Evolutionary conservation across 345 rosid species (phyloP).

Genomic region (Linum tenue): DNA sequence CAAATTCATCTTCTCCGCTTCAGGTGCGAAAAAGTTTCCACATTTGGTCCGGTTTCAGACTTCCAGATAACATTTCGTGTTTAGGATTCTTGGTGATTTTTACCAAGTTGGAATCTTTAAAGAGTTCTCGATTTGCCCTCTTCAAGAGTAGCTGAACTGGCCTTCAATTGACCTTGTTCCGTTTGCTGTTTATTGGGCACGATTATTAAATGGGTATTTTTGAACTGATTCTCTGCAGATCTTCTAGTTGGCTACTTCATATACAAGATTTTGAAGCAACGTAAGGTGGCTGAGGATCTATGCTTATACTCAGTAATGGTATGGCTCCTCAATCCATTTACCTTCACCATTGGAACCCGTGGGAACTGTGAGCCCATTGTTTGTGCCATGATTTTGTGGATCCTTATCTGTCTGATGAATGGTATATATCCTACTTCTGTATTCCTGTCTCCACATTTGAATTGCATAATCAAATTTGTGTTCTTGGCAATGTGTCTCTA

Average conservation of each 20-base stretch:
- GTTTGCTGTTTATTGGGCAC: no score
- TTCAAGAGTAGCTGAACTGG: no score
- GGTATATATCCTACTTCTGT: constrained; percentile 42
- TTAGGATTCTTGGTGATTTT: not conserved
- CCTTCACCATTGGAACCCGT: constrained; percentile 92
- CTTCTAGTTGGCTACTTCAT: constrained; percentile 70
- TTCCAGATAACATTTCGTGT: not conserved
- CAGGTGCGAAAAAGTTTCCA: constrained; percentile 30
- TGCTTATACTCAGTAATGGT: constrained; percentile 60
- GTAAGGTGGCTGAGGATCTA: constrained; percentile 60
- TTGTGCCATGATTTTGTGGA: constrained; percentile 89
- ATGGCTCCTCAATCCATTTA: constrained; percentile 95
- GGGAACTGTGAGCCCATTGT: constrained; percentile 95
- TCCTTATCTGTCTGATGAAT: constrained; percentile 58
- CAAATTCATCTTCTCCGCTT: constrained; percentile 73
- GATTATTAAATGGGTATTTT: no score
- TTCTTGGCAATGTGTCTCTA: no score
- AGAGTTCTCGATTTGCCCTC: no score
- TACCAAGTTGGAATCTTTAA: not conserved
- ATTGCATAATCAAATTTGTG: not conserved
- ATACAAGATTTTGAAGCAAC: constrained; percentile 50
- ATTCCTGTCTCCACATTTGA: not conserved
- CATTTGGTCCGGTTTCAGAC: not conserved
- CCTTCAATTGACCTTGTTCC: no score
- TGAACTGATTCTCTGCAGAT: constrained; percentile 37